phyloP scores from a whole-genome alignment of 768 basidiomycete species.

The Psilocybe sp. region DNA sequence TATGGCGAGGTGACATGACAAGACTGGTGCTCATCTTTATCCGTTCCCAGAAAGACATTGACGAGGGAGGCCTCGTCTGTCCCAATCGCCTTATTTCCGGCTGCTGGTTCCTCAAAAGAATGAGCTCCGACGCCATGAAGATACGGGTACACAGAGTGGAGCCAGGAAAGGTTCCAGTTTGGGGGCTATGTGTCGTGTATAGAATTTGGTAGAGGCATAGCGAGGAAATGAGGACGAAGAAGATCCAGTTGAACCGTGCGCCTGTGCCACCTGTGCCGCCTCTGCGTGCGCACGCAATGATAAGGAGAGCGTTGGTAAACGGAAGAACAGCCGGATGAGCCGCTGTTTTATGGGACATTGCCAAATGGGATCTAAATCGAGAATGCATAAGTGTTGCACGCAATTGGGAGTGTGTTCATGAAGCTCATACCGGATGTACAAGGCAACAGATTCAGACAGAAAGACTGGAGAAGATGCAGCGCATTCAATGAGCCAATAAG shows the following conservation, averaged over 20 bases:
- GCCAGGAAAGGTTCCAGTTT: background rate
- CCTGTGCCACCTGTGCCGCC: background rate
- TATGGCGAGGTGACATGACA: too few relatives aligned
- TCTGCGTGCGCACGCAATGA: background rate
- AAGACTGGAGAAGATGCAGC: too few relatives aligned
- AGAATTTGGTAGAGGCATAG: background rate
- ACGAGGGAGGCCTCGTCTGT: too few relatives aligned
- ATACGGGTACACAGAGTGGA: background rate
- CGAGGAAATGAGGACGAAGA: conserved; percentile 3
- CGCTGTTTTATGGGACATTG: background rate
- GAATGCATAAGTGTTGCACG: background rate
- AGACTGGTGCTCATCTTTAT: too few relatives aligned
- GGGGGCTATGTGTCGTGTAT: background rate
- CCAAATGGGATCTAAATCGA: too few relatives aligned
- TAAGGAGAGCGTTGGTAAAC: background rate
- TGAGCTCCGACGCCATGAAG: background rate
- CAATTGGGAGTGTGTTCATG: too few relatives aligned
- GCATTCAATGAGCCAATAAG: too few relatives aligned
- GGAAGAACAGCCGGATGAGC: background rate
- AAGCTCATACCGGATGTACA: too few relatives aligned
- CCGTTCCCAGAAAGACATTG: too few relatives aligned
- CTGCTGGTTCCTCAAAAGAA: too few relatives aligned
- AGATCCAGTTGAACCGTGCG: background rate
- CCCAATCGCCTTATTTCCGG: too few relatives aligned
- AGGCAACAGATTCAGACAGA: too few relatives aligned